A percentile compares a stretch with the other conserved stretches of the same genome.
Evolutionary conservation across 164 flowering plant genomes (phyloP).

Genomic region (Pachysandra terminalis): DNA sequence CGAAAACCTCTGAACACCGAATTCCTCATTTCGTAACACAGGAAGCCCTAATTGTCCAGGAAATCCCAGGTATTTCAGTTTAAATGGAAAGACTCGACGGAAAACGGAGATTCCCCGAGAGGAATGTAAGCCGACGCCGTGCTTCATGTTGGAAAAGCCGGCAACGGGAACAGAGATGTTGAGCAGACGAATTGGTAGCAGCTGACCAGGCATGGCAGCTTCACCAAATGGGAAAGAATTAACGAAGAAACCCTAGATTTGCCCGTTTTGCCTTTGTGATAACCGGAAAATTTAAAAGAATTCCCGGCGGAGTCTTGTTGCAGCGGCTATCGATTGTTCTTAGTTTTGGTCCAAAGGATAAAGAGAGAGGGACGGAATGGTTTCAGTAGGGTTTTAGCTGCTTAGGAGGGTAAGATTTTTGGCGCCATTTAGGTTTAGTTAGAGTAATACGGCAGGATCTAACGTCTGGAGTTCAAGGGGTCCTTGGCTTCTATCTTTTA

Average conservation of each 20-base stretch:
- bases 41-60: constrained; percentile 8
- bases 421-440: background rate
- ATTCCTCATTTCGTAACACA: background rate
- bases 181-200: constrained; percentile 37
- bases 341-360: background rate
- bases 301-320: background rate
- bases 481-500: no score
- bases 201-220: constrained; percentile 41
- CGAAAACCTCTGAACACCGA: constrained; percentile 23
- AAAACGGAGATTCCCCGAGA: constrained; percentile 29
- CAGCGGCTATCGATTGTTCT: background rate
- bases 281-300: background rate
- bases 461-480: no score
- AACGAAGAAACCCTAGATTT: background rate
- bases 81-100: constrained; percentile 43
- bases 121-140: constrained; percentile 14
- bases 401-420: background rate
- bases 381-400: constrained; percentile 7
- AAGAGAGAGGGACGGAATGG: background rate
- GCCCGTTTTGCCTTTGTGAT: background rate
- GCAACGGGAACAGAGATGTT: constrained; percentile 23
- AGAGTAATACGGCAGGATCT: no score
- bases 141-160: constrained; percentile 28
- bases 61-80: constrained; percentile 22
- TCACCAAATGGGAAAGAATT: background rate